Conservation (phyloP, 2,329 filamentous ascomycete genomes). For the Capronia coronata region DNA sequence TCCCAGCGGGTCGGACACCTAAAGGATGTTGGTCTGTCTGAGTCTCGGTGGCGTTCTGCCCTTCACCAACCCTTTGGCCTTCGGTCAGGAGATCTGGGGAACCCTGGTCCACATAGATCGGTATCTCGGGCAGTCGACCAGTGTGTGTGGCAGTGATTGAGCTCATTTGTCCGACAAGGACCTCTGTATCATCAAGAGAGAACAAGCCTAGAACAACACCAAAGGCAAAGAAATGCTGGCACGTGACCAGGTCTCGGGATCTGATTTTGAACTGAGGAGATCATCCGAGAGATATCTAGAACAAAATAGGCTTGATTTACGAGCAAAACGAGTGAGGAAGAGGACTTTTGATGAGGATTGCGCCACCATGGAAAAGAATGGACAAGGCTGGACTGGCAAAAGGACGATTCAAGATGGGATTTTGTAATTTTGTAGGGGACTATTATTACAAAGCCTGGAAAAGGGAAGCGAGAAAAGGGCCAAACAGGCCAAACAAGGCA, state of each 20-base stretch:
- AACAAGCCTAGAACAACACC: constrained; percentile 3
- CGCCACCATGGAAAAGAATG: constrained; percentile 8
- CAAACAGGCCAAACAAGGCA: no score
- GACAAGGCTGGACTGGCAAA: constrained; percentile 16
- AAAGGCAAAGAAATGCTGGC: constrained; percentile 1
- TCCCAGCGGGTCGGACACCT: constrained; percentile 78
- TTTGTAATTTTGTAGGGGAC: neutral
- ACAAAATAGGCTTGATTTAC: neutral
- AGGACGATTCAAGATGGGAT: neutral
- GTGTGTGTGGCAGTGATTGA: constrained; percentile 8
- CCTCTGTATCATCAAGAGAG: neutral
- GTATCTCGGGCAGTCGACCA: constrained; percentile 4
- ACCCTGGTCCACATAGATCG: neutral
- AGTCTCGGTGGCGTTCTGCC: neutral
- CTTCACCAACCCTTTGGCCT: neutral
- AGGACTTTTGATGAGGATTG: neutral
- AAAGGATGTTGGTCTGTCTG: constrained; percentile 71
- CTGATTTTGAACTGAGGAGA: neutral
- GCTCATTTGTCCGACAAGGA: constrained; percentile 9
- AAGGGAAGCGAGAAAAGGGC: no score
- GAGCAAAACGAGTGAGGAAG: neutral
- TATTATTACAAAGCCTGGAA: neutral
- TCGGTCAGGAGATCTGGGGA: neutral
- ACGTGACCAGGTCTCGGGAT: constrained; percentile 7
- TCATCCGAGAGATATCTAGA: constrained; percentile 2